phyloP scores from a whole-genome alignment of 441 rosid species.

The Lepidium campestre region DNA sequence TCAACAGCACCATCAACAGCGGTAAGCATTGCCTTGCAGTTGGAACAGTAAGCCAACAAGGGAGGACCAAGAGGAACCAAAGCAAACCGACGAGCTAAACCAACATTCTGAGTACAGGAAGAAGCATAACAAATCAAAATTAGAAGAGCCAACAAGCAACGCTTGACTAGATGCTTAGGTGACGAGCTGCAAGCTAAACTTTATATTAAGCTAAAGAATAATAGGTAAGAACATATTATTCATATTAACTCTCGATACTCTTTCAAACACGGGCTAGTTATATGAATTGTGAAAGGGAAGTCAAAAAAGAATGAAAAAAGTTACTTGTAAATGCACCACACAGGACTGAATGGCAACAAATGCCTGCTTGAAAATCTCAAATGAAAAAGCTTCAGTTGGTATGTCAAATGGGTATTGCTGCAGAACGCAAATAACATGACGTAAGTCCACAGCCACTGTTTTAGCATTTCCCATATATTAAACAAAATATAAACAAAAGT shows the following conservation, averaged over 20 bases:
- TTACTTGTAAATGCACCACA: slow-evolving; percentile 93
- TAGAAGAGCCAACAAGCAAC: slow-evolving; percentile 10
- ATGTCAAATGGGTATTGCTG: slow-evolving; percentile 97
- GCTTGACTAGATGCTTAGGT: not conserved
- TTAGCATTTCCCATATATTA: not conserved
- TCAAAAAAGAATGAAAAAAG: not conserved
- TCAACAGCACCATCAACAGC: slow-evolving; percentile 80
- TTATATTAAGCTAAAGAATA: not conserved
- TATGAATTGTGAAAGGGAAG: not conserved
- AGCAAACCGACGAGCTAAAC: slow-evolving; percentile 94
- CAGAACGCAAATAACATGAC: slow-evolving; percentile 30
- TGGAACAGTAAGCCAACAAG: slow-evolving; percentile 82
- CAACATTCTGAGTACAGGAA: slow-evolving; percentile 66
- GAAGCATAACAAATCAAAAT: not conserved
- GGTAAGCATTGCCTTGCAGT: slow-evolving; percentile 86
- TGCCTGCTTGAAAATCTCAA: slow-evolving; percentile 90
- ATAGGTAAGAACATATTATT: not conserved
- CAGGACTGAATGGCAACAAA: slow-evolving; percentile 96
- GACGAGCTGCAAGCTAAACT: not conserved
- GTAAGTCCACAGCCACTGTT: not conserved
- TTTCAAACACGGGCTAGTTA: not conserved
- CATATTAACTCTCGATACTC: not conserved
- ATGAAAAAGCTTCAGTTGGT: slow-evolving; percentile 91
- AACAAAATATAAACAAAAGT: not conserved
- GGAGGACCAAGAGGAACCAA: slow-evolving; percentile 99